Percentiles rank a stretch among this genome's conserved stretches.
Evolutionary conservation across 2,329 filamentous ascomycete species (phyloP).

Genomic region (Ceratocystis harringtonii): DNA sequence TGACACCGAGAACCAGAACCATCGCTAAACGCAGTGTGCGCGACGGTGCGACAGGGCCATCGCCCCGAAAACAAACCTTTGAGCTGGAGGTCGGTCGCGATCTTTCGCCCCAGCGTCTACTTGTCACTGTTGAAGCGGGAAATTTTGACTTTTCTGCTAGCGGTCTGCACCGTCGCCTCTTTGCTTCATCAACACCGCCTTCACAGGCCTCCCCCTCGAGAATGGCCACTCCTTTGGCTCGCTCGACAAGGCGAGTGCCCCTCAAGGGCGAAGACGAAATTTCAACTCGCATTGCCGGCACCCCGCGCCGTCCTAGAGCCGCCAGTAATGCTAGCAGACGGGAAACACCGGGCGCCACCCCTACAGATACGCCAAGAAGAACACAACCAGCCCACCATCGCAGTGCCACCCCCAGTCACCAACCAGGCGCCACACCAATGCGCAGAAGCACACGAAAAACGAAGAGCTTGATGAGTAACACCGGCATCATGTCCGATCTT

Average conservation of each 20-base stretch:
- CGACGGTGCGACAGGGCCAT: slow-evolving; percentile 22
- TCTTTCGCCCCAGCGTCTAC: slow-evolving; percentile 35
- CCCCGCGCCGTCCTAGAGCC: slow-evolving; percentile 8
- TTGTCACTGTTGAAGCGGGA: slow-evolving; percentile 41
- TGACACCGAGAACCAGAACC: background rate
- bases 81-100: slow-evolving; percentile 40
- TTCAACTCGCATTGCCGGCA: slow-evolving; percentile 5
- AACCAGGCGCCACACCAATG: background rate
- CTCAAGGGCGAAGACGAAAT: slow-evolving; percentile 14
- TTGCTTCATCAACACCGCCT: slow-evolving; percentile 27
- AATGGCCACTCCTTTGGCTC: background rate
- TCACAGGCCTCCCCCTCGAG: background rate
- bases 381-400: background rate
- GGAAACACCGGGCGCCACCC: background rate
- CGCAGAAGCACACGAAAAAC: background rate
- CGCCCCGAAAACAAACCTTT: slow-evolving; percentile 42
- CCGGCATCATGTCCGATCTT: slow-evolving; percentile 14
- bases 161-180: slow-evolving; percentile 29
- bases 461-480: background rate
- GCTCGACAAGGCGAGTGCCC: slow-evolving; percentile 12
- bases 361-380: background rate
- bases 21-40: background rate
- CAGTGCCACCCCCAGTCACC: slow-evolving; percentile 1
- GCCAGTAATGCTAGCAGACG: background rate
- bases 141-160: slow-evolving; percentile 23